Percentiles rank a stretch among this genome's conserved stretches.
These are phyloP conservation scores for Penicillium samsonianum DNA, from an alignment of 495 filamentous ascomycete species.

Conservation along the genomic window DNA sequence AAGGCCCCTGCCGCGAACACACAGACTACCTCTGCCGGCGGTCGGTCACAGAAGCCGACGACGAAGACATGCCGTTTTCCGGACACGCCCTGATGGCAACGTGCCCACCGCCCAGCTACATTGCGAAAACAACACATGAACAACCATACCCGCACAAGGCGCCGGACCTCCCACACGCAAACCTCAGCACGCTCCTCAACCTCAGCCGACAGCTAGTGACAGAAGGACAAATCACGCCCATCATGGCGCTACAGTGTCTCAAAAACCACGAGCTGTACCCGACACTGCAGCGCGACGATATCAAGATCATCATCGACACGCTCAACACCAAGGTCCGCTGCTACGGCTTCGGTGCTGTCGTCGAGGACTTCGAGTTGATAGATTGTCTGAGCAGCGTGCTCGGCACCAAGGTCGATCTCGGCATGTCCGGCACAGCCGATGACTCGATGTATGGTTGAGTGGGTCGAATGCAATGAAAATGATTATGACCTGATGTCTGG, in stretches of 20 bases:
- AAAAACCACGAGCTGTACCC: slow-evolving; percentile 66
- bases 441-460: slow-evolving; percentile 43
- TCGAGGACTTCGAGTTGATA: slow-evolving; percentile 86
- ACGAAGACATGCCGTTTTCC: slow-evolving; percentile 54
- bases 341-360: slow-evolving; percentile 74
- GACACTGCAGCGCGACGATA: slow-evolving; percentile 66
- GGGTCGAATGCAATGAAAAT: slow-evolving; percentile 4
- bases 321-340: slow-evolving; percentile 81
- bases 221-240: slow-evolving; percentile 93
- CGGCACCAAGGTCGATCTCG: slow-evolving; percentile 59
- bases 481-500: slow-evolving; percentile 16
- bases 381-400: slow-evolving; percentile 80
- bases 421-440: slow-evolving; percentile 32
- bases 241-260: slow-evolving; percentile 90
- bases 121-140: slow-evolving; percentile 42
- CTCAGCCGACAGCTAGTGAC: slow-evolving; percentile 81
- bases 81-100: slow-evolving; percentile 91
- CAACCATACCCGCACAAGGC: slow-evolving; percentile 46
- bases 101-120: slow-evolving; percentile 68
- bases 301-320: slow-evolving; percentile 70
- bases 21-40: slow-evolving; percentile 64
- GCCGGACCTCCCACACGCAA: slow-evolving; percentile 62
- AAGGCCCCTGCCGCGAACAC: slow-evolving; percentile 93
- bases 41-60: slow-evolving; percentile 50
- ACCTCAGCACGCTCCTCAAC: slow-evolving; percentile 78